Evolutionary conservation across 306 rosid species (phyloP).

Genomic region (Trichosanthes truncata): DNA sequence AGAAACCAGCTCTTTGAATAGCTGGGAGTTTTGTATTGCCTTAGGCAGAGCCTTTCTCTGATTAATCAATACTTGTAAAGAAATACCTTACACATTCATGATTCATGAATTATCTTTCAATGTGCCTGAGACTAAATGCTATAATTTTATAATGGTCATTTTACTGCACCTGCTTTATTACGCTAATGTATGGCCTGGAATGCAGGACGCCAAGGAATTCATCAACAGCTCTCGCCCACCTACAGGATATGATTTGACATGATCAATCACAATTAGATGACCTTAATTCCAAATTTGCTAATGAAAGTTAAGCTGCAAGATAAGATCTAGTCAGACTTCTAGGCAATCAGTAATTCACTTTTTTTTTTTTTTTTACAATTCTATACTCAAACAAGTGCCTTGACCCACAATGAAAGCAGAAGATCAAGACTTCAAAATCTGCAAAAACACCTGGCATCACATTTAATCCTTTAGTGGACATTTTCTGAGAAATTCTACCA

Average conservation of each 20-base stretch:
- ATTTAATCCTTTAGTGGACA: background rate
- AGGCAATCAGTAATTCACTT: background rate
- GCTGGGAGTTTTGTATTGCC: too few species aligned
- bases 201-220: constrained; percentile 60
- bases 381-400: background rate
- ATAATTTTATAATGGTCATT: background rate
- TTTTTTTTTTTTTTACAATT: background rate
- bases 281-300: background rate
- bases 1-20: too few species aligned
- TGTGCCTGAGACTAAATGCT: background rate
- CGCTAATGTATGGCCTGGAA: constrained; percentile 50
- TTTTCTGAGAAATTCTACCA: background rate
- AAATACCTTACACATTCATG: too few species aligned
- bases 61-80: too few species aligned
- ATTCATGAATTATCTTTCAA: background rate
- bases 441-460: background rate
- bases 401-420: background rate
- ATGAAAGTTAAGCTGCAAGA: background rate
- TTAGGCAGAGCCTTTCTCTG: too few species aligned
- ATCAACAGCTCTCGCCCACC: constrained; percentile 80
- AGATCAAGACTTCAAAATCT: background rate
- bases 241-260: constrained; percentile 22
- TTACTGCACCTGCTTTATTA: constrained; percentile 53
- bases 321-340: background rate
- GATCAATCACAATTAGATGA: background rate